A percentile compares a stretch with the other conserved stretches of the same genome.
Evolutionary conservation across 805 yeast species (phyloP).

Genomic region (Schwanniomyces vanrijiae): DNA sequence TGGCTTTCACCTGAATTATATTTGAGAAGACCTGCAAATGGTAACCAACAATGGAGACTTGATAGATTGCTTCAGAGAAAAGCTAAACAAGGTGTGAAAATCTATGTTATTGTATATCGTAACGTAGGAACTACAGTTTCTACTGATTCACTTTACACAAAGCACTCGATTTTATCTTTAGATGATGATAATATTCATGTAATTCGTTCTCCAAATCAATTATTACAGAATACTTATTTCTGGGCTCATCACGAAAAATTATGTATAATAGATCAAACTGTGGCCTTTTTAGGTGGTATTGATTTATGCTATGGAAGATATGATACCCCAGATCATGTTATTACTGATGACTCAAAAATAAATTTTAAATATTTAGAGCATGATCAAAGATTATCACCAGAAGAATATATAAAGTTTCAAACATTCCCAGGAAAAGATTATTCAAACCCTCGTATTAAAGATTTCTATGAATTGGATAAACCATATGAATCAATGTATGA

Average conservation of each 20-base stretch:
- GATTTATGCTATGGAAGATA: slow-evolving; percentile 94
- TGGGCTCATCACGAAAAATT: slow-evolving; percentile 99
- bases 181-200: slow-evolving; percentile 83
- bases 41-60: slow-evolving; percentile 90
- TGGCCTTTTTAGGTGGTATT: slow-evolving; percentile 92
- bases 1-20: slow-evolving; percentile 96
- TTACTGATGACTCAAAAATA: slow-evolving; percentile 66
- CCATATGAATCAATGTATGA: slow-evolving; percentile 94
- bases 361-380: slow-evolving; percentile 30
- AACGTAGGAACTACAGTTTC: slow-evolving; percentile 93
- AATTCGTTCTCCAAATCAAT: slow-evolving; percentile 92
- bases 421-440: slow-evolving; percentile 96
- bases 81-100: slow-evolving; percentile 93
- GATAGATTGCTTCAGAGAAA: slow-evolving; percentile 85
- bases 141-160: slow-evolving; percentile 91
- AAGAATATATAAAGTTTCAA: slow-evolving; percentile 52
- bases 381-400: slow-evolving; percentile 31
- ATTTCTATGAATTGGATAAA: slow-evolving; percentile 73
- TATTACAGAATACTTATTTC: slow-evolving; percentile 86
- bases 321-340: slow-evolving; percentile 94
- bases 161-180: slow-evolving; percentile 83
- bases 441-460: slow-evolving; percentile 91
- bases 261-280: slow-evolving; percentile 79
- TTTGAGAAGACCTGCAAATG: slow-evolving; percentile 89
- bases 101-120: slow-evolving; percentile 87